phyloP scores from a whole-genome alignment of 768 basidiomycete genomes.

The Panus rudis region DNA sequence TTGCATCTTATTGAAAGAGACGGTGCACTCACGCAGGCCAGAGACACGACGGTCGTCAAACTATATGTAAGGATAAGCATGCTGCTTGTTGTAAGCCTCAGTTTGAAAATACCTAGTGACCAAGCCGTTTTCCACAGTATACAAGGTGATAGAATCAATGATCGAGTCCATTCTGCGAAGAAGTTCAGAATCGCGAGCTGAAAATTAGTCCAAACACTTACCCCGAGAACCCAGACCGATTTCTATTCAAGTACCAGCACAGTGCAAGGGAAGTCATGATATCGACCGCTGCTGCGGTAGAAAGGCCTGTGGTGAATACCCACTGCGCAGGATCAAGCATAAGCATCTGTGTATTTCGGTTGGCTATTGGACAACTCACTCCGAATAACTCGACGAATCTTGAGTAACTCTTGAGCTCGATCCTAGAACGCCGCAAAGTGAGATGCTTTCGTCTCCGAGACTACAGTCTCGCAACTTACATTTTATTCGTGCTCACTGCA shows the following conservation, averaged over 20 bases:
- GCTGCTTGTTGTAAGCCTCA: neutral
- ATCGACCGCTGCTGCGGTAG: slow-evolving; percentile 10
- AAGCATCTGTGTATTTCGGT: neutral
- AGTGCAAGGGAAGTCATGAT: slow-evolving; percentile 8
- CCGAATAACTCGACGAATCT: slow-evolving; percentile 7
- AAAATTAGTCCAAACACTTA: neutral
- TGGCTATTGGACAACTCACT: slow-evolving; percentile 4
- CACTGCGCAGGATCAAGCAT: slow-evolving; percentile 4
- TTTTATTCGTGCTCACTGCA: slow-evolving; percentile 5
- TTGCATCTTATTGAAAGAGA: neutral
- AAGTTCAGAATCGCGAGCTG: neutral
- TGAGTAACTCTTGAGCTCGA: slow-evolving; percentile 6
- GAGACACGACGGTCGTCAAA: slow-evolving; percentile 13
- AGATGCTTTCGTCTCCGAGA: neutral
- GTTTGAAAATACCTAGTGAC: slow-evolving; percentile 14
- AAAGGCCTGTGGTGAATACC: slow-evolving; percentile 14
- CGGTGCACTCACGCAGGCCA: slow-evolving; percentile 15
- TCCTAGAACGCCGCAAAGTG: slow-evolving; percentile 4
- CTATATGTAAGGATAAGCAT: slow-evolving; percentile 6
- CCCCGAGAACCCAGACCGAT: slow-evolving; percentile 8
- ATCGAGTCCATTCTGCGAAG: slow-evolving; percentile 16
- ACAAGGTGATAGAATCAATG: slow-evolving; percentile 16
- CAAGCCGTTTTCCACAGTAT: slow-evolving; percentile 19
- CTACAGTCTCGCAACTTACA: slow-evolving; percentile 6
- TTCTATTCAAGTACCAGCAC: slow-evolving; percentile 4